Conservation (phyloP, 345 rosid species). For the Eucalyptus lansdowneana region DNA sequence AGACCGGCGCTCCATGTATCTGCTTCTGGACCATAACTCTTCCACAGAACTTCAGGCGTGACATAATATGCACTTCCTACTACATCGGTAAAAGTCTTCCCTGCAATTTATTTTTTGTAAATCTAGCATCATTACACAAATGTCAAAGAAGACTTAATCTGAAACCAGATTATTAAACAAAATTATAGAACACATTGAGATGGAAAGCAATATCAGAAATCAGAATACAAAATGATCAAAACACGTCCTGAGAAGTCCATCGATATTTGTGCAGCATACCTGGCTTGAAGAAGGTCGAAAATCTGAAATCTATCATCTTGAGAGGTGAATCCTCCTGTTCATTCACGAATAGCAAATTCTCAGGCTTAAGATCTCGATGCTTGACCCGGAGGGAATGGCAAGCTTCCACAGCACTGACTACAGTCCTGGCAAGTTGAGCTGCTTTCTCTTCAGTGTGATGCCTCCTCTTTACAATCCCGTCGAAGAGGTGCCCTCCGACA, state of each 20-base stretch:
- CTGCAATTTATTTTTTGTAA: slow-evolving; percentile 13
- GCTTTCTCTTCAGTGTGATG: neutral
- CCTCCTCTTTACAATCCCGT: slow-evolving; percentile 59
- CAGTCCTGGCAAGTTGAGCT: neutral
- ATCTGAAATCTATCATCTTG: neutral
- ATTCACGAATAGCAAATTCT: neutral
- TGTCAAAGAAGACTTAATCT: neutral
- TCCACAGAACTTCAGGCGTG: slow-evolving; percentile 64
- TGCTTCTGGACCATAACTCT: slow-evolving; percentile 67
- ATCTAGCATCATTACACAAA: neutral
- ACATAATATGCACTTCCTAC: slow-evolving; percentile 90
- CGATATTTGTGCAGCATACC: neutral
- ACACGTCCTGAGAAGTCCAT: neutral
- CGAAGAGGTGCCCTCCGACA: slow-evolving; percentile 85
- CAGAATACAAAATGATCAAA: neutral
- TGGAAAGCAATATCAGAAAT: neutral
- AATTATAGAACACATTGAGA: neutral
- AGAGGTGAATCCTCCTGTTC: neutral
- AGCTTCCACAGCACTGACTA: neutral
- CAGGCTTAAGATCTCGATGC: neutral
- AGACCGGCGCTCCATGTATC: slow-evolving; percentile 94
- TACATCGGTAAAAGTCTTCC: slow-evolving; percentile 57
- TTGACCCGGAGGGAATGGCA: neutral
- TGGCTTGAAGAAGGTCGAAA: neutral
- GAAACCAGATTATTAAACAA: neutral